phyloP scores from a whole-genome alignment of 805 yeast species.

The Yueomyces sp. region DNA sequence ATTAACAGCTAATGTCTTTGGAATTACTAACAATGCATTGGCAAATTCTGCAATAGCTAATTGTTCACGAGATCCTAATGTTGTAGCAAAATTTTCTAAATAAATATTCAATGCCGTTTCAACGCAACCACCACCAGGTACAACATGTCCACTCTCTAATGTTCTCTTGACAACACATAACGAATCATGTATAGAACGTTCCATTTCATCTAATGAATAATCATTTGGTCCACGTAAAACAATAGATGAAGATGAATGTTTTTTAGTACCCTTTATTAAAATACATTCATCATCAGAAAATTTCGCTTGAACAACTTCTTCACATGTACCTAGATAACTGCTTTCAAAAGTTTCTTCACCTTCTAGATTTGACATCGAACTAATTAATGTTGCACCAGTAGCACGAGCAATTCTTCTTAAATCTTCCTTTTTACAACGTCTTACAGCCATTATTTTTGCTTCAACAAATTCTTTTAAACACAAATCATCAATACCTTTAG shows the following conservation, averaged over 20 bases:
- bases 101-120: constrained; percentile 92
- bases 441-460: constrained; percentile 85
- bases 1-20: constrained; percentile 91
- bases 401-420: constrained; percentile 94
- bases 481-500: constrained; percentile 90
- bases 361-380: constrained; percentile 83
- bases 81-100: constrained; percentile 92
- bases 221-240: constrained; percentile 93
- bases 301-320: constrained; percentile 78
- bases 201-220: constrained; percentile 95
- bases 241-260: constrained; percentile 84
- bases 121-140: constrained; percentile 99
- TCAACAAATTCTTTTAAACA: constrained; percentile 86
- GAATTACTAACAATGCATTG: constrained; percentile 73
- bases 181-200: constrained; percentile 90
- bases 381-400: constrained; percentile 86
- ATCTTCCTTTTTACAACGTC: constrained; percentile 96
- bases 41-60: constrained; percentile 98
- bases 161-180: constrained; percentile 91
- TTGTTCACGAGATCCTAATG: constrained; percentile 95
- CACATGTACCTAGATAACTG: constrained; percentile 77
- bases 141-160: constrained; percentile 84
- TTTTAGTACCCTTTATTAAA: constrained; percentile 74
- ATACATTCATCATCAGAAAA: constrained; percentile 97
- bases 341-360: constrained; percentile 90